Evolutionary conservation across 345 rosid genomes (phyloP).

Genomic region (Gossypium anomalum): DNA sequence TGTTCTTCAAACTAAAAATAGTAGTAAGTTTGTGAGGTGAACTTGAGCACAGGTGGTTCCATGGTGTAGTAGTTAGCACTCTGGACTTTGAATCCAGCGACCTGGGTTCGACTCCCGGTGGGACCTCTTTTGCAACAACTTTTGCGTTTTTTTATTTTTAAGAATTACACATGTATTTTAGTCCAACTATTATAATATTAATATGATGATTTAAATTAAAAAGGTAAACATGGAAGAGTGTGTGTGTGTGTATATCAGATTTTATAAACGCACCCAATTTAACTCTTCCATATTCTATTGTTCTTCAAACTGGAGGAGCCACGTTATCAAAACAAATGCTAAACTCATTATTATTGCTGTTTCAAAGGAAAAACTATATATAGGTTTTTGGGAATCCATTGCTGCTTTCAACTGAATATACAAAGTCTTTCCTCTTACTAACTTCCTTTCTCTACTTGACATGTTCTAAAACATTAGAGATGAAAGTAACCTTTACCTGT

Average conservation of each 20-base stretch:
- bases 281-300: not conserved
- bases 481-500: conserved; percentile 19
- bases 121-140: conserved; percentile 42
- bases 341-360: not conserved
- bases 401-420: not conserved
- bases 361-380: not conserved
- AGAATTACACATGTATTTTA: no score
- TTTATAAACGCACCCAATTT: not conserved
- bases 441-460: not conserved
- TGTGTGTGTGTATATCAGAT: no score
- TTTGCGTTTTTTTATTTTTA: not conserved
- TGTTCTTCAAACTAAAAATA: no score
- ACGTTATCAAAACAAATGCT: not conserved
- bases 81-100: conserved; percentile 99
- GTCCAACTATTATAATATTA: not conserved
- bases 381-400: not conserved
- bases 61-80: conserved; percentile 99
- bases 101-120: conserved; percentile 97
- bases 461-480: not conserved
- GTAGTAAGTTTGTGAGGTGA: accelerated
- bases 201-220: not conserved
- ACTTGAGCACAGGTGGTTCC: conserved; percentile 33
- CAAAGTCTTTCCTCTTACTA: not conserved
- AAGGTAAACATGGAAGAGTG: no score
- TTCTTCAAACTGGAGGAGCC: conserved; percentile 5